Evolutionary conservation across 2,329 filamentous ascomycete species (phyloP).

Genomic region (Thermothelomyces thermophilus): DNA sequence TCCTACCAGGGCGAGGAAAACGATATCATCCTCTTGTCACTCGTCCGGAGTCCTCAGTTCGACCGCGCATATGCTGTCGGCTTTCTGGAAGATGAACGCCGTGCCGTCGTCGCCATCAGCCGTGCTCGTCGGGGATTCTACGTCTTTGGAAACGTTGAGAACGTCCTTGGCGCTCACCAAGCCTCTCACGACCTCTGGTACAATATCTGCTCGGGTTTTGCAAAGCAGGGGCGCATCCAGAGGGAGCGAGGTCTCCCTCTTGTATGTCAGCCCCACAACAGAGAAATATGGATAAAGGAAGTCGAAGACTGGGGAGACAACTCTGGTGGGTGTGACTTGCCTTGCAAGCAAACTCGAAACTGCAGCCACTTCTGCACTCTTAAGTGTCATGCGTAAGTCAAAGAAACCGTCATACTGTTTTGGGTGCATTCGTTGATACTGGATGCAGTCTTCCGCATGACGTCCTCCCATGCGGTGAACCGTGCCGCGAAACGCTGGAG

Average conservation of each 20-base stretch:
- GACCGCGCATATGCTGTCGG: constrained; percentile 48
- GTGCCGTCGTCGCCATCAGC: constrained; percentile 53
- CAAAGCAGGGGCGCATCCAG: constrained; percentile 29
- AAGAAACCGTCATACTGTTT: not conserved
- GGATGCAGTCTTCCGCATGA: constrained; percentile 18
- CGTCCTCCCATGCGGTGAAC: constrained; percentile 19
- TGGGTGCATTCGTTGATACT: not conserved
- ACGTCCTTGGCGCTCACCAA: constrained; percentile 39
- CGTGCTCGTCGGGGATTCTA: constrained; percentile 75
- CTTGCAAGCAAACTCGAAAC: constrained; percentile 36
- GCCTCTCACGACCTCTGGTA: constrained; percentile 38
- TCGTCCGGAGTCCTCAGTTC: constrained; percentile 63
- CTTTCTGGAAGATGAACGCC: constrained; percentile 61
- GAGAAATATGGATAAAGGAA: constrained; percentile 44
- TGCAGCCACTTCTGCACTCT: constrained; percentile 49
- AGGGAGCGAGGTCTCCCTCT: constrained; percentile 48
- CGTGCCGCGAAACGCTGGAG: constrained; percentile 18
- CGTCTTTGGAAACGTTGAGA: constrained; percentile 69
- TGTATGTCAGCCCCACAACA: constrained; percentile 54
- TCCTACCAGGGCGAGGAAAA: constrained; percentile 91
- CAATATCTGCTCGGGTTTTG: constrained; percentile 47
- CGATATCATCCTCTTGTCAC: constrained; percentile 70
- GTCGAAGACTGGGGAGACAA: constrained; percentile 44
- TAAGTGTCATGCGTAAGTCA: constrained; percentile 46
- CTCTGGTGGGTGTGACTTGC: constrained; percentile 45